Conservation (phyloP, 2,329 filamentous ascomycete genomes). For the Aspergillus quadricinctus region DNA sequence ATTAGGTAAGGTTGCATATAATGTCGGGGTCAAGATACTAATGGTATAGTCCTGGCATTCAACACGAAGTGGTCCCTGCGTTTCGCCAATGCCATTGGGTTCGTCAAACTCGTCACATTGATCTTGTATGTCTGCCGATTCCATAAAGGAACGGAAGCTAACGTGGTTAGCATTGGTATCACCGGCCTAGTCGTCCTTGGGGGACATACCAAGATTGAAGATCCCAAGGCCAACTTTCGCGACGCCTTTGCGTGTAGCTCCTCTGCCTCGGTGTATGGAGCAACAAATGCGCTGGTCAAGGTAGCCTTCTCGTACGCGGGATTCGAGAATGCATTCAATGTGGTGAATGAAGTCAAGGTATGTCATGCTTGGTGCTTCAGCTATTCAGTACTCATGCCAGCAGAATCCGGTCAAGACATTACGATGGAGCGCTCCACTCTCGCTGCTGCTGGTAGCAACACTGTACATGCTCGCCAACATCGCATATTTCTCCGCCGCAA, state of each 20-base stretch:
- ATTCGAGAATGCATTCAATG: constrained; percentile 58
- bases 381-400: neutral
- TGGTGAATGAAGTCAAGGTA: constrained; percentile 57
- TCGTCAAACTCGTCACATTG: constrained; percentile 58
- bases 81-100: constrained; percentile 54
- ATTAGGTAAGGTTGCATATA: constrained; percentile 36
- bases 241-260: constrained; percentile 51
- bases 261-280: constrained; percentile 42
- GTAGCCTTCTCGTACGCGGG: constrained; percentile 58
- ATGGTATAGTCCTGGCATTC: constrained; percentile 41
- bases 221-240: constrained; percentile 53
- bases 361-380: neutral
- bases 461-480: constrained; percentile 59
- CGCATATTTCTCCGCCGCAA: constrained; percentile 57
- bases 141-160: neutral
- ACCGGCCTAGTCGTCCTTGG: constrained; percentile 61
- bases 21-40: neutral
- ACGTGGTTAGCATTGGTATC: constrained; percentile 45
- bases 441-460: constrained; percentile 49
- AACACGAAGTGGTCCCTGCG: constrained; percentile 57
- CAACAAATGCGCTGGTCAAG: constrained; percentile 55
- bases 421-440: constrained; percentile 47
- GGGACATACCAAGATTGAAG: constrained; percentile 47
- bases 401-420: constrained; percentile 56
- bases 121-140: constrained; percentile 45